A percentile compares a stretch with the other conserved stretches of the same genome.
Conservation (phyloP, 371 early-diverging fungal genomes). For the Mortierella sp. region DNA sequence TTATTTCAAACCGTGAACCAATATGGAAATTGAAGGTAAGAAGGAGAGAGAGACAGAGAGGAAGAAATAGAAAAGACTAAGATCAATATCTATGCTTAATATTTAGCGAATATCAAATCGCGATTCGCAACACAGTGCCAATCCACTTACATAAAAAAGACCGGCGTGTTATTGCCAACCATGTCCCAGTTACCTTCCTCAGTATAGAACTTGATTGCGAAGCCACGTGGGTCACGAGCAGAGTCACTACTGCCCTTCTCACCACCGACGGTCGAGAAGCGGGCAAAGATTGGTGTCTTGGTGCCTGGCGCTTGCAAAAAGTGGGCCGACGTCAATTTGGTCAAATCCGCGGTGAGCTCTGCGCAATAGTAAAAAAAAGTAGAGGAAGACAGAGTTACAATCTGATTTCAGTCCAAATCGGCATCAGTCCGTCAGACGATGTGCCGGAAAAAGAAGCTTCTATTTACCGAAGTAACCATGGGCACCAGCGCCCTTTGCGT, state of each 20-base stretch:
- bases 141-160: slow-evolving; percentile 65
- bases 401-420: background rate
- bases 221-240: slow-evolving; percentile 82
- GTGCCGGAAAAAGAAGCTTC: too few relatives aligned
- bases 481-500: slow-evolving; percentile 87
- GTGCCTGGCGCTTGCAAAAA: slow-evolving; percentile 79
- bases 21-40: too few relatives aligned
- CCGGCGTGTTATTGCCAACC: slow-evolving; percentile 75
- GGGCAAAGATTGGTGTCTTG: slow-evolving; percentile 79
- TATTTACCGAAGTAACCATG: slow-evolving; percentile 83
- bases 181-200: slow-evolving; percentile 78
- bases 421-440: background rate
- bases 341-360: slow-evolving; percentile 82
- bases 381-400: background rate
- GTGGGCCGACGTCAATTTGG: slow-evolving; percentile 78
- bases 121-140: too few relatives aligned
- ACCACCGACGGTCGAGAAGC: slow-evolving; percentile 89
- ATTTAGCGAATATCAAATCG: too few relatives aligned
- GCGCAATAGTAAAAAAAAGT: background rate
- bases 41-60: too few relatives aligned
- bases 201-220: slow-evolving; percentile 76
- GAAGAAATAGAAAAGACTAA: too few relatives aligned
- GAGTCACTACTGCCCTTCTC: slow-evolving; percentile 82
- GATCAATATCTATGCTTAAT: too few relatives aligned
- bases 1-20: slow-evolving; percentile 51